These are phyloP conservation scores for Teunomyces atbi DNA, from an alignment of 805 yeast genomes.

Conservation along the genomic window DNA sequence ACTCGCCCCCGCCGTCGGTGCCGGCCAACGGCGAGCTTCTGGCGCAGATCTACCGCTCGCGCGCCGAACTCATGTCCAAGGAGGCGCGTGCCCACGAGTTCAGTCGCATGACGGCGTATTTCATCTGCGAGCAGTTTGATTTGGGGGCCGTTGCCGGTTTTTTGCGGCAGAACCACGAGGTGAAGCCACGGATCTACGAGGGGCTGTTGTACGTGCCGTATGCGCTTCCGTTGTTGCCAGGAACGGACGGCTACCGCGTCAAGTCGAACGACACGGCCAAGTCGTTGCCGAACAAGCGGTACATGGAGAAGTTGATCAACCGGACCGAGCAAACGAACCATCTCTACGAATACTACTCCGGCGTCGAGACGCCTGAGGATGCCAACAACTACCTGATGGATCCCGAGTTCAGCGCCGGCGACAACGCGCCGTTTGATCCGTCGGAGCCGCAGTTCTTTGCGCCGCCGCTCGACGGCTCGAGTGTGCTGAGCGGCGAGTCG, in stretches of 20 bases:
- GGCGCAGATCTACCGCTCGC: slow-evolving; percentile 36
- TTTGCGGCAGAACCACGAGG: slow-evolving; percentile 68
- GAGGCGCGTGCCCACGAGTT: slow-evolving; percentile 61
- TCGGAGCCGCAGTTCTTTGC: slow-evolving; percentile 91
- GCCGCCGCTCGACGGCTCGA: slow-evolving; percentile 28
- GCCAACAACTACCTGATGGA: slow-evolving; percentile 48
- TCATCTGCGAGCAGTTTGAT: slow-evolving; percentile 80
- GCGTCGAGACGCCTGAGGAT: slow-evolving; percentile 64
- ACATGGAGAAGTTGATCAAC: slow-evolving; percentile 77
- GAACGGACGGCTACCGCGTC: slow-evolving; percentile 72
- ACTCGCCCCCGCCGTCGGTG: slow-evolving; percentile 14
- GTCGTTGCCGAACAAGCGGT: slow-evolving; percentile 39
- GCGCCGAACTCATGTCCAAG: slow-evolving; percentile 58
- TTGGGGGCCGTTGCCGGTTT: slow-evolving; percentile 62
- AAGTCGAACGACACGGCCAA: slow-evolving; percentile 61
- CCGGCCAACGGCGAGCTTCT: slow-evolving; percentile 16
- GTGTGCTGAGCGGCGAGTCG: slow-evolving; percentile 4
- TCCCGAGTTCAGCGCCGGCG: slow-evolving; percentile 40
- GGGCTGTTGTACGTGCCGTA: slow-evolving; percentile 93
- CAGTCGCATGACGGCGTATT: slow-evolving; percentile 88
- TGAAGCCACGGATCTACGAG: slow-evolving; percentile 83
- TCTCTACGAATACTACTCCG: slow-evolving; percentile 86
- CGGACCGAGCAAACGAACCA: slow-evolving; percentile 85
- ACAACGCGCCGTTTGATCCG: slow-evolving; percentile 73
- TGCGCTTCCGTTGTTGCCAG: slow-evolving; percentile 81